Evolutionary conservation across 345 rosid species (phyloP), one percentile per base, ranked within the genome.

Genomic region (Durio zibethinus): DNA sequence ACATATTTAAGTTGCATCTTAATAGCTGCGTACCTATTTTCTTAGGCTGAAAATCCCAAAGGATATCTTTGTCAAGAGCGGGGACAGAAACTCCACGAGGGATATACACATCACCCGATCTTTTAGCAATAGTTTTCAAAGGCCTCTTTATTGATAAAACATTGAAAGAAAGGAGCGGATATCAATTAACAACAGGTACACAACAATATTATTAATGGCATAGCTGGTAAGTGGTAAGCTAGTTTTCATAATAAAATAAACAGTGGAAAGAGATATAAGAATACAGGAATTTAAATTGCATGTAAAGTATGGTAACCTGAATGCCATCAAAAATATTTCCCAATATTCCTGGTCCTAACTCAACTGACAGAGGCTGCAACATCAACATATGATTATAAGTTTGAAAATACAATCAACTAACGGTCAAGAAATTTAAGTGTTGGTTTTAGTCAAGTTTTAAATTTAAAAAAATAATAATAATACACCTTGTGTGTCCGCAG

Each of bases 81-180:
- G 99, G 99, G 29, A 97, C 99, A 72, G 99, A 86, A 57, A 97
- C 98, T 84, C 99, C 99, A 81, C 98, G 97, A 85, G 99, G 99
- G 25, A 97, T 97, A 80, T 97, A 97, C 67, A 97, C 99, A 84
- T 97, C 99, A 76, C 97, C 97, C 59, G 98, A 97, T 86, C 56
- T 82, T 77, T 77, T 94, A 5, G 99, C 99, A 78, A 97, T 97
- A 72, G 99, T 97, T 88, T 90, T 97, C 91, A 97, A 83, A 47
- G 99, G 99, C 87, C 99, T 92, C 99, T 97, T 79, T 83, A 47
- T 77, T 67, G 33, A 59, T 62, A 5, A 38, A 56, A 38, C 74
- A 71, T 47, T 25, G 1, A 56, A 65, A 48, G 43, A 31, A 52
- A 66, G 27, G 62, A n/a, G 10, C 78, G 70, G 42, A 66, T 9